Conservation (phyloP, 192 early-diverging fungal species). For the Thamnidium elegans region DNA sequence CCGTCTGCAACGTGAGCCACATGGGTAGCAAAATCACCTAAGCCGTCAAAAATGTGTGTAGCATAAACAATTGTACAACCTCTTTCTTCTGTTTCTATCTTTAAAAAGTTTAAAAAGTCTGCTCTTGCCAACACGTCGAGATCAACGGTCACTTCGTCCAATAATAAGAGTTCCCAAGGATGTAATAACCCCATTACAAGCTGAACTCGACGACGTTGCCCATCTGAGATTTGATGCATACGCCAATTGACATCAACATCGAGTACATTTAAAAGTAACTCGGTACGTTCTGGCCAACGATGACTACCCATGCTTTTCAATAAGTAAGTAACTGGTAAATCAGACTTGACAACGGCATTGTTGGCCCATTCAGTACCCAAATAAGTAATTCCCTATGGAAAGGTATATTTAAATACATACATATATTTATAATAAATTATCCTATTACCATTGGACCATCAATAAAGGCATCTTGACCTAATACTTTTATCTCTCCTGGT, state of each 20-base stretch:
- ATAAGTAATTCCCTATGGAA: constrained; percentile 60
- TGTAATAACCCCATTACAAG: constrained; percentile 71
- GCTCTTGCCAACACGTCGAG: constrained; percentile 73
- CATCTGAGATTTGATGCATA: constrained; percentile 74
- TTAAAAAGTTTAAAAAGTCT: constrained; percentile 65
- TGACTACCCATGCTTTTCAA: constrained; percentile 63
- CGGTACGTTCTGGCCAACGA: constrained; percentile 55
- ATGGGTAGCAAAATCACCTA: constrained; percentile 70
- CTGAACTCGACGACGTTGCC: constrained; percentile 59
- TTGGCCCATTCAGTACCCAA: constrained; percentile 79
- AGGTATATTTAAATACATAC: background rate
- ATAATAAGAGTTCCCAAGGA: constrained; percentile 63
- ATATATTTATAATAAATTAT: background rate
- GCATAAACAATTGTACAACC: constrained; percentile 69
- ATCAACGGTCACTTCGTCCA: constrained; percentile 83
- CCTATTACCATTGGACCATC: constrained; percentile 49
- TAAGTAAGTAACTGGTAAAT: constrained; percentile 63
- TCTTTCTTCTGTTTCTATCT: constrained; percentile 58
- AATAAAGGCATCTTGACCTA: constrained; percentile 65
- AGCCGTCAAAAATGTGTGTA: constrained; percentile 82
- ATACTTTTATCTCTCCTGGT: constrained; percentile 48
- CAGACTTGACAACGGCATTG: constrained; percentile 68
- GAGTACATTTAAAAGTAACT: constrained; percentile 63
- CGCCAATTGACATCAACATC: constrained; percentile 63
- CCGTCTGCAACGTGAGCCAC: constrained; percentile 67